These are phyloP conservation scores for Cymodocea nodosa DNA, from an alignment of 116 monocot genomes.

Conservation along the genomic window DNA sequence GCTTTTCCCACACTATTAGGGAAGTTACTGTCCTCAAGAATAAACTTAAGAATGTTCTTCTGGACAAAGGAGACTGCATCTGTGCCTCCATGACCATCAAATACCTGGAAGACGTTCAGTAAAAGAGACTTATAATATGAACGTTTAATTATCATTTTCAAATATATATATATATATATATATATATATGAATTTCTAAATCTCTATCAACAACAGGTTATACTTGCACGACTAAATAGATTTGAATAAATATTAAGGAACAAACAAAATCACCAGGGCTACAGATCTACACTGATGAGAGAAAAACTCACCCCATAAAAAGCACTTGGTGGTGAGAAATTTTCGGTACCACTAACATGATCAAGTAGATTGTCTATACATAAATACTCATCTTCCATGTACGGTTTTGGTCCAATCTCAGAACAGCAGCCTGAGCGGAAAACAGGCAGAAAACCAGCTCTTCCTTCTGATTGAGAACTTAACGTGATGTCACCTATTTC, in stretches of 20 bases:
- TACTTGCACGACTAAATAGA: neutral
- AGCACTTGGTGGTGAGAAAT: slow-evolving; percentile 59
- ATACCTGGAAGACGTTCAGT: slow-evolving; percentile 36
- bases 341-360: slow-evolving; percentile 28
- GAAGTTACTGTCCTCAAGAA: slow-evolving; percentile 69
- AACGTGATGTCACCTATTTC: slow-evolving; percentile 25
- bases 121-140: too few species aligned
- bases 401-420: slow-evolving; percentile 57
- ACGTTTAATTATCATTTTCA: too few species aligned
- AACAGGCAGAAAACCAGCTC: slow-evolving; percentile 40
- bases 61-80: slow-evolving; percentile 77
- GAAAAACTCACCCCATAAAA: slow-evolving; percentile 73
- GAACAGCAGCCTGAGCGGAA: slow-evolving; percentile 83
- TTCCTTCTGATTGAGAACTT: slow-evolving; percentile 21
- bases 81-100: slow-evolving; percentile 96
- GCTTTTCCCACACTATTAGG: slow-evolving; percentile 51
- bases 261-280: neutral
- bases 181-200: neutral
- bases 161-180: too few species aligned
- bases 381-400: slow-evolving; percentile 93
- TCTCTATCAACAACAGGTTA: neutral
- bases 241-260: neutral
- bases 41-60: slow-evolving; percentile 77
- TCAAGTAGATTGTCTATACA: slow-evolving; percentile 74
- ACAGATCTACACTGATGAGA: neutral